Percentiles rank a stretch among this genome's conserved stretches.
Conservation (phyloP, 331 rosid genomes). For the Quercus phellos region DNA sequence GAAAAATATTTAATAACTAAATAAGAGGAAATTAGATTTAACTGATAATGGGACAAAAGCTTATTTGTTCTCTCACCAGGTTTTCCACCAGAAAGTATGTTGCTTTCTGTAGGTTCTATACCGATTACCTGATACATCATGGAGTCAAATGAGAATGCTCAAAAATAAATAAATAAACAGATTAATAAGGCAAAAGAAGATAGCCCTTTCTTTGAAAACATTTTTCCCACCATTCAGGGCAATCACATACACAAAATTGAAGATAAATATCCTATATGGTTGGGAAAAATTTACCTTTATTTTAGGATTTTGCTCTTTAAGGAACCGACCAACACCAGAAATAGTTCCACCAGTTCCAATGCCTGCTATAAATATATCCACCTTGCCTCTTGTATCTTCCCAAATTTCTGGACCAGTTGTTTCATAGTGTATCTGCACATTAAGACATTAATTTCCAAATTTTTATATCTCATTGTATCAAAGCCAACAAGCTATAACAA, state of each 20-base stretch:
- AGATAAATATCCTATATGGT: neutral
- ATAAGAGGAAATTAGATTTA: neutral
- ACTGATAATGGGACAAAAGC: constrained; percentile 10
- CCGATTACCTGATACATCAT: constrained; percentile 68
- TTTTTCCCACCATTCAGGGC: constrained; percentile 5
- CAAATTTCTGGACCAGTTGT: constrained; percentile 99
- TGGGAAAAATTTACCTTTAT: constrained; percentile 52
- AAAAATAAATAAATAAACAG: constrained; percentile 6
- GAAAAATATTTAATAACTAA: constrained; percentile 4
- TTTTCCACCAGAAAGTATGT: constrained; percentile 94
- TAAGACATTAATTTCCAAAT: constrained; percentile 15
- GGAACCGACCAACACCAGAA: constrained; percentile 79
- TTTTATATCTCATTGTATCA: constrained; percentile 10
- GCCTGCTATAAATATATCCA: constrained; percentile 92
- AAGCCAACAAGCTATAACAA: constrained; percentile 7
- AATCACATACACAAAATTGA: neutral
- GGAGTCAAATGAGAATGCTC: constrained; percentile 21
- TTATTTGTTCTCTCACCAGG: constrained; percentile 60
- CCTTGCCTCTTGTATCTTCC: constrained; percentile 96
- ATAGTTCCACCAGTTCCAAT: constrained; percentile 99
- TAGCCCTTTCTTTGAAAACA: constrained; percentile 18
- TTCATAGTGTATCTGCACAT: constrained; percentile 83
- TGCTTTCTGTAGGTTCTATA: constrained; percentile 88
- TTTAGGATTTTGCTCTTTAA: constrained; percentile 75
- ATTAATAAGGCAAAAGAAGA: neutral